These are phyloP conservation scores for Thermochaetoides thermophila DNA, from an alignment of 495 filamentous ascomycete species.

Conservation along the genomic window DNA sequence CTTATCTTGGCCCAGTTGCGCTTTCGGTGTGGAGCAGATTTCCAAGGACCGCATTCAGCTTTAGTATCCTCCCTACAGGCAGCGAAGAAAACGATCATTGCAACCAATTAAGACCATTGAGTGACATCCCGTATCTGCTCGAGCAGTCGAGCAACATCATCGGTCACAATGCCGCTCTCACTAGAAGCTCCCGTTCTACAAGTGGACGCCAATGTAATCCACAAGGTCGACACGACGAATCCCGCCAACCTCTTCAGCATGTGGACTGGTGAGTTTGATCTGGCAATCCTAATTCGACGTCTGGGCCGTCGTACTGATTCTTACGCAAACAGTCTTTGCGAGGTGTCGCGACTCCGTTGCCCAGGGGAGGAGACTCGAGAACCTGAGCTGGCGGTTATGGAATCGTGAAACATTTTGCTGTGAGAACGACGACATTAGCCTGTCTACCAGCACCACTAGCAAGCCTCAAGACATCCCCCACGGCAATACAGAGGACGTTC, in stretches of 20 bases:
- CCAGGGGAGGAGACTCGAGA: slow-evolving; percentile 82
- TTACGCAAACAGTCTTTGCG: slow-evolving; percentile 56
- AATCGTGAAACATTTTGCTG: slow-evolving; percentile 93
- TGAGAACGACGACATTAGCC: slow-evolving; percentile 34
- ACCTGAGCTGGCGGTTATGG: slow-evolving; percentile 93
- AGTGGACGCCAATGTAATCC: slow-evolving; percentile 73
- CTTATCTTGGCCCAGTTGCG: too few relatives aligned
- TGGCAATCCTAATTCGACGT: too few relatives aligned
- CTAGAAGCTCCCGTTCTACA: slow-evolving; percentile 46
- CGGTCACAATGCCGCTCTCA: slow-evolving; percentile 20
- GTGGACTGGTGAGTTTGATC: slow-evolving; percentile 72
- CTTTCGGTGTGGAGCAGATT: too few relatives aligned
- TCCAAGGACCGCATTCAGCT: too few relatives aligned
- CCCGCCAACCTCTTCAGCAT: slow-evolving; percentile 90
- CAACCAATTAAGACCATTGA: too few relatives aligned
- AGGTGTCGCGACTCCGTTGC: slow-evolving; percentile 91
- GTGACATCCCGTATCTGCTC: too few relatives aligned
- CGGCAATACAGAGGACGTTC: slow-evolving; percentile 40
- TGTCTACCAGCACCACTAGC: slow-evolving; percentile 23
- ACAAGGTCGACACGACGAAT: slow-evolving; percentile 86
- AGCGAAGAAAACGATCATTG: too few relatives aligned
- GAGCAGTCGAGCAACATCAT: slow-evolving; percentile 20
- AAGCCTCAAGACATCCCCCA: slow-evolving; percentile 36
- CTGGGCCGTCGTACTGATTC: slow-evolving; percentile 1
- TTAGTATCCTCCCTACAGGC: too few relatives aligned